phyloP scores from a whole-genome alignment of 805 yeast species.

The Lipomyces orientalis region DNA sequence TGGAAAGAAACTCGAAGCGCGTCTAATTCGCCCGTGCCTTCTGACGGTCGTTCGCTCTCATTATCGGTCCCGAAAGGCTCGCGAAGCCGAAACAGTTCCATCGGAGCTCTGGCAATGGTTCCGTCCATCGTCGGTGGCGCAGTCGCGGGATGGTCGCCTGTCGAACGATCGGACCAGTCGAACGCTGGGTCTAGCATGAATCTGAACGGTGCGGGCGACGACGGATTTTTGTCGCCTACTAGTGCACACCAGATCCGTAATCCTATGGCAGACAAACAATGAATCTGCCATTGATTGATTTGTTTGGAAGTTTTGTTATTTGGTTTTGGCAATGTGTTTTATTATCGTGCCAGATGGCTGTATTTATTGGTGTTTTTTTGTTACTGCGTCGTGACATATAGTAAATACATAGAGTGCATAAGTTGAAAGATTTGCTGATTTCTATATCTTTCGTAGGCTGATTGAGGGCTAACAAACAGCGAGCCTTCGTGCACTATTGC shows the following conservation, averaged over 20 bases:
- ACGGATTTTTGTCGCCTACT: conserved; percentile 22
- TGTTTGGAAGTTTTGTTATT: neutral
- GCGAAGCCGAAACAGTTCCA: conserved; percentile 40
- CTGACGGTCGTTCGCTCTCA: neutral
- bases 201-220: conserved; percentile 2
- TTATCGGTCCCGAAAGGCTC: too few species aligned
- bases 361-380: neutral
- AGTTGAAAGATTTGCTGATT: too few species aligned
- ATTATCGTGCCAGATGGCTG: neutral
- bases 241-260: conserved; percentile 2
- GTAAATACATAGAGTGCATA: neutral
- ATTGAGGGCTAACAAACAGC: too few species aligned
- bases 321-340: neutral
- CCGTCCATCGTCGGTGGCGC: conserved; percentile 65
- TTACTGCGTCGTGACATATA: neutral
- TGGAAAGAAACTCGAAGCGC: conserved; percentile 39
- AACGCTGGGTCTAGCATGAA: neutral
- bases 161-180: conserved; percentile 20
- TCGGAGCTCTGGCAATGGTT: conserved; percentile 57
- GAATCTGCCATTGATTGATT: neutral
- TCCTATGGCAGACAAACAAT: neutral
- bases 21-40: conserved; percentile 1
- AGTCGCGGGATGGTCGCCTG: conserved; percentile 57
- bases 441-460: too few species aligned
- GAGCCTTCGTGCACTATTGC: too few species aligned